Evolutionary conservation across 2,329 filamentous ascomycete species (phyloP), one percentile per base, ranked within the genome.

Genomic region (Neopestalotiopsis sp.): DNA sequence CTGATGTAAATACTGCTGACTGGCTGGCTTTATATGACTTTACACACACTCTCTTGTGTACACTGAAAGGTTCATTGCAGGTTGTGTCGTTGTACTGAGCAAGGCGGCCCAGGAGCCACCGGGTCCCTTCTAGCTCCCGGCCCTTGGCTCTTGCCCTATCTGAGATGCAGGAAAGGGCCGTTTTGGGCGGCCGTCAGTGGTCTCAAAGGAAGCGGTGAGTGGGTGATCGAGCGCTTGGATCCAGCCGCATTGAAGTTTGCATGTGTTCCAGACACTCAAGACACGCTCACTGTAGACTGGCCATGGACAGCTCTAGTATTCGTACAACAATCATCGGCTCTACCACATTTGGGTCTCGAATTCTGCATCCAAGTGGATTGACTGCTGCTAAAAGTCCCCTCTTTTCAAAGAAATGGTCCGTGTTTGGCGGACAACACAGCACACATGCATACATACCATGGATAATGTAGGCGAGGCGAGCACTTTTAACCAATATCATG

Each of bases 291-390:
- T 17, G 20, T n/a, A 17, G 28, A n/a, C 32, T 62, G 14, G 30
- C 59, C 34, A 34, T 62, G 30, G 30, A 34, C 59, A 30, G 58
- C 59, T 24, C 42, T 38, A 17, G 20, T 28, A 17, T 28, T 6
- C 61, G n/a, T 14, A 20, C 14, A 32, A 40, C 20, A 42, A 24
- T 13, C 30, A 66, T 49, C 28, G 38, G 63, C 45, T 65, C n/a
- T 28, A 24, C n/a, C 38, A 24, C 42, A 28, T n/a, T 49, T 28
- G 24, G 14, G 38, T 64, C 56, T 67, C 34, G 32, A 45, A 40
- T 67, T 49, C 34, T 67, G 65, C 56, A 32, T 61, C n/a, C 65
- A 61, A 61, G 65, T 32, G 56, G 56, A 67, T 30, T 24, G 20
- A 67, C 45, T 24, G 20, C 34, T 24, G 38, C 10, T 10, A 53